Evolutionary conservation across 768 basidiomycete species (phyloP).

Genomic region (Amanita phalloides): DNA sequence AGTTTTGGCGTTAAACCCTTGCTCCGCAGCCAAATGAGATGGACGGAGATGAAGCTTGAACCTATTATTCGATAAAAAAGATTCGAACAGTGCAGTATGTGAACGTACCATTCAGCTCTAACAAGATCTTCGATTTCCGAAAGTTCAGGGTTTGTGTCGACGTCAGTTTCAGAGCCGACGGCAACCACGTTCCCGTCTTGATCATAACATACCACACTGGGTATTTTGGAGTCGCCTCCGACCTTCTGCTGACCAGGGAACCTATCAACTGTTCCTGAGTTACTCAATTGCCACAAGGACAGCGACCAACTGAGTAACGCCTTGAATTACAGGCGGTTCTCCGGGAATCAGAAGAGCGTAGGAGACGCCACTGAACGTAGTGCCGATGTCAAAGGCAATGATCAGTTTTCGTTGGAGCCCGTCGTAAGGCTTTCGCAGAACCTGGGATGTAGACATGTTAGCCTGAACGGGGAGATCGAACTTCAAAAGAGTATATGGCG

Average conservation of each 20-base stretch:
- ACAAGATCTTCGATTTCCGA: not conserved
- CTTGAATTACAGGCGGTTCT: constrained; percentile 11
- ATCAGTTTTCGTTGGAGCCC: not conserved
- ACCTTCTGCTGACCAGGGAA: constrained; percentile 13
- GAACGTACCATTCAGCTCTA: not conserved
- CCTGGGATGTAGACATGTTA: not conserved
- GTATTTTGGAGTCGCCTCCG: constrained; percentile 3
- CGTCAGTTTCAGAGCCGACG: not conserved
- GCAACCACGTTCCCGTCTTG: not conserved
- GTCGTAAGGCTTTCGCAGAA: not conserved
- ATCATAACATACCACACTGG: constrained; percentile 3
- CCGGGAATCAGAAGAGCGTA: constrained; percentile 12
- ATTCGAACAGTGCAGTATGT: no score
- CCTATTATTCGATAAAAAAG: not conserved
- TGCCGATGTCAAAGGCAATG: constrained; percentile 1
- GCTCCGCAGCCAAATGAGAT: not conserved
- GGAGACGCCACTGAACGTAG: not conserved
- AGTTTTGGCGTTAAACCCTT: not conserved
- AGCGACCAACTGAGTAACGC: constrained; percentile 10
- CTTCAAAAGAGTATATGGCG: not conserved
- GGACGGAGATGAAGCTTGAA: constrained; percentile 6
- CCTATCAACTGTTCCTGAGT: not conserved
- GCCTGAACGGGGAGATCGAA: not conserved
- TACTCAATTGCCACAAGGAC: no score
- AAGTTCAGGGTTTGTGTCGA: constrained; percentile 1